Base-by-base conservation (phyloP, 2,329 filamentous ascomycete species). In the Colletotrichum tropicicola region DNA sequence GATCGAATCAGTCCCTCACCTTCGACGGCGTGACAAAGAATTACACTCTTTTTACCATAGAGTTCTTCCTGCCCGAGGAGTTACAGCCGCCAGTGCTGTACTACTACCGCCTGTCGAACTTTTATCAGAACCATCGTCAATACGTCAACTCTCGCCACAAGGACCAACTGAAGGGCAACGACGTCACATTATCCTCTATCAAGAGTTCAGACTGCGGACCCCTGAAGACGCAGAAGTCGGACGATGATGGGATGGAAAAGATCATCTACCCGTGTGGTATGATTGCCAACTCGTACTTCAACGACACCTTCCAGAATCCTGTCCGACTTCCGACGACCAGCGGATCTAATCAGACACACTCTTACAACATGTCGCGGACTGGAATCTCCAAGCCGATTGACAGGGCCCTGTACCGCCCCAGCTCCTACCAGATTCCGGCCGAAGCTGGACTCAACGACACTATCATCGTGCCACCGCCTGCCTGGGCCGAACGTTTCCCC, bases 241-340 rank as follows among this genome's bases (percentile, higher is more conserved):
- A 15, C 12, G 23, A 12, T 2, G n/a, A 30, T 10, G 49, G 49
- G 1, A 27, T 19, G 6, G 47, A 51, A 13, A 25, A 28, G 10
- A 45, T 58, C 32, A 49, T 58, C 9, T 58, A 12, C 32, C 55
- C 56, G 9, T 59, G 56, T 9, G 56, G 56, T 2, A 39, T 52
- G 37, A 59, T 59, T 13, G 35, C 56, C 25, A 59, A 59, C 21
- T 44, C 45, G 4, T 52, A 52, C 10, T 59, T 59, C 35, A 59
- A 59, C 56, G 56, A 59, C 15, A 59, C 56, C 6, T 59, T 59
- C 15, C 10, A 17, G 7, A 23, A 52, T 7, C 56, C 56, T 12
- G 19, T 52, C 2, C 56, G 56, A 4, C 45, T 59, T 10, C 47
- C 45, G 3, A 27, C 21, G 4, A 9, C 15, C 0, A 54, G 35